Evolutionary conservation across 345 rosid genomes (phyloP).

Genomic region (Eucalyptus camaldulensis): DNA sequence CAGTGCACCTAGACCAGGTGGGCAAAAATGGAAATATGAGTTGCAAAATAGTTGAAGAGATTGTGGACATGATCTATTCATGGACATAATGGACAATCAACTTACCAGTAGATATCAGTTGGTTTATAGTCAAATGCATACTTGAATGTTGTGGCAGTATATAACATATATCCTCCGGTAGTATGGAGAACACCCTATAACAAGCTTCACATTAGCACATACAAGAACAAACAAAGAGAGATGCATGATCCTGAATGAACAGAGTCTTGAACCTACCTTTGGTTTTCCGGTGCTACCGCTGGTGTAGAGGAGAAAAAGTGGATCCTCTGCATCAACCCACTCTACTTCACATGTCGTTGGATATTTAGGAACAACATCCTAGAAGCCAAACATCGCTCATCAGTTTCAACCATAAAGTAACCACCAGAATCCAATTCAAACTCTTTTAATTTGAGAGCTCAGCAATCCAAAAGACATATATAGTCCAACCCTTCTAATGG

Average conservation of each 20-base stretch:
- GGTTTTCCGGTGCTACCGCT: slow-evolving; percentile 99
- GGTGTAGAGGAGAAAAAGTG: slow-evolving; percentile 86
- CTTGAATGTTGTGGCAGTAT: slow-evolving; percentile 92
- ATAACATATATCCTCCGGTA: slow-evolving; percentile 96
- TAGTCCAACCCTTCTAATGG: not conserved
- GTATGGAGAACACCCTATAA: slow-evolving; percentile 93
- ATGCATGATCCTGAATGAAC: not conserved
- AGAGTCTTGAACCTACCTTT: slow-evolving; percentile 36
- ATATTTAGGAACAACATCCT: slow-evolving; percentile 80
- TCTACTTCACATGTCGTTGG: slow-evolving; percentile 78
- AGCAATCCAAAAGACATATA: not conserved
- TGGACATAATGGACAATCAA: not conserved
- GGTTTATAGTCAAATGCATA: slow-evolving; percentile 95
- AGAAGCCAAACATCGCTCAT: not conserved
- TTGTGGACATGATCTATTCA: not conserved
- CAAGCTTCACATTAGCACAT: slow-evolving; percentile 1
- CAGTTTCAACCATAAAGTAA: not conserved
- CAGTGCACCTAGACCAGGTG: slow-evolving; percentile 71
- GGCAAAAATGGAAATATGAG: not conserved
- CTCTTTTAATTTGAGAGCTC: not conserved
- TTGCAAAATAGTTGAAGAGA: not conserved
- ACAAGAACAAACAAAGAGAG: not conserved
- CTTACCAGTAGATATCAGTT: slow-evolving; percentile 86
- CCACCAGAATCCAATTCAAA: not conserved
- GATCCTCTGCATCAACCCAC: slow-evolving; percentile 99